Evolutionary conservation across 257 asterid genomes (phyloP).

Genomic region (Fraxinus excelsior): DNA sequence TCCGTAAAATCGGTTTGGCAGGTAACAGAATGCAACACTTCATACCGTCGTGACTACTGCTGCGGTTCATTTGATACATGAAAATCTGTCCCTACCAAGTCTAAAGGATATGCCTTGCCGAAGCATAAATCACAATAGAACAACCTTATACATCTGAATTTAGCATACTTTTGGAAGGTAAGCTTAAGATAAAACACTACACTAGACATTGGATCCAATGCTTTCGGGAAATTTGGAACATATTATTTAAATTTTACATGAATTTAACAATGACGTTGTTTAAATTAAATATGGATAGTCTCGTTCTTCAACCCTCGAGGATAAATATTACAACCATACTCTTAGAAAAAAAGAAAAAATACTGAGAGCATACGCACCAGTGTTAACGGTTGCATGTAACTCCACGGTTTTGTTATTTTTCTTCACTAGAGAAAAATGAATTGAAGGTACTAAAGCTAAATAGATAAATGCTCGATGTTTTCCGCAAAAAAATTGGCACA

Average conservation of each 20-base stretch:
- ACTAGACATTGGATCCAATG: not conserved
- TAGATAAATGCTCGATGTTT: constrained; percentile 20
- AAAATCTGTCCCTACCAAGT: not conserved
- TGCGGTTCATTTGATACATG: no score
- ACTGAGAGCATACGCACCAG: constrained; percentile 33
- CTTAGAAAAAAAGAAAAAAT: constrained; percentile 13
- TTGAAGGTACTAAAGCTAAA: not conserved
- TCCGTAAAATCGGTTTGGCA: no score
- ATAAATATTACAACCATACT: constrained; percentile 42
- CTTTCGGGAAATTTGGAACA: not conserved
- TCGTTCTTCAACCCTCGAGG: constrained; percentile 20
- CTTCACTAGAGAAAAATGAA: constrained; percentile 19
- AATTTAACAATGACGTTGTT: constrained; percentile 21
- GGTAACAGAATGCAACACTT: no score
- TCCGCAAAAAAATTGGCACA: constrained; percentile 55
- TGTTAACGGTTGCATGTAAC: constrained; percentile 26
- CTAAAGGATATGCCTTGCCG: not conserved
- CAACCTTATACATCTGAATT: not conserved
- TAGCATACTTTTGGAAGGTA: not conserved
- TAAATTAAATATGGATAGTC: not conserved
- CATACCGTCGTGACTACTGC: no score
- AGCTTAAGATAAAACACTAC: not conserved
- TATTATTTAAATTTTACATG: not conserved
- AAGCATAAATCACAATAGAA: not conserved
- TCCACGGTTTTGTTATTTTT: constrained; percentile 40